Evolutionary conservation across 805 yeast genomes (phyloP).

Genomic region (Metschnikowia gelsemii): DNA sequence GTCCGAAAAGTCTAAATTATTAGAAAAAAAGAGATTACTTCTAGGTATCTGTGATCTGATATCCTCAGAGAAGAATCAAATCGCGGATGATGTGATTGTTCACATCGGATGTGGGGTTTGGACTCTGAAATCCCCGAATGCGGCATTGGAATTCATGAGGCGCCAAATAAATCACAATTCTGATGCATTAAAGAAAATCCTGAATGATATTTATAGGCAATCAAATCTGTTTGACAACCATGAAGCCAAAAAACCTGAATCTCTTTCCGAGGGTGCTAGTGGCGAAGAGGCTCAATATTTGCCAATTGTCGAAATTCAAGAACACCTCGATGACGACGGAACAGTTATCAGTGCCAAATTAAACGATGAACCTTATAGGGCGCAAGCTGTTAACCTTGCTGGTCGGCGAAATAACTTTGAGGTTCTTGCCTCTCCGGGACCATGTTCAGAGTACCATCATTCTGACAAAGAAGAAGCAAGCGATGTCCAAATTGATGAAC

Average conservation of each 20-base stretch:
- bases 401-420: neutral
- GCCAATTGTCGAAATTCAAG: conserved; percentile 80
- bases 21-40: neutral
- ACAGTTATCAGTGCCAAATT: conserved; percentile 47
- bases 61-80: neutral
- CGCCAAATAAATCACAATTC: conserved; percentile 30
- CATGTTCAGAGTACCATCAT: no score
- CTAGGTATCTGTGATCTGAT: neutral
- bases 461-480: neutral
- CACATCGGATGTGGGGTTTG: conserved; percentile 13
- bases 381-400: neutral
- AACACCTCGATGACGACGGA: conserved; percentile 77
- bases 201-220: conserved; percentile 29
- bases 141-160: conserved; percentile 30
- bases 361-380: conserved; percentile 20
- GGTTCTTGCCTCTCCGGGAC: no score
- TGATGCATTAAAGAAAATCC: conserved; percentile 43
- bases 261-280: conserved; percentile 10
- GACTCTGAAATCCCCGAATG: conserved; percentile 10
- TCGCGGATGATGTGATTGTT: conserved; percentile 4
- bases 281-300: conserved; percentile 45
- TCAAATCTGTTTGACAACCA: neutral
- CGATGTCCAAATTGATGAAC: conserved; percentile 28
- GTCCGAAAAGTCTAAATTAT: neutral
- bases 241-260: neutral